phyloP scores from a whole-genome alignment of 2,329 filamentous ascomycete genomes.

The Dactylonectria estremocensis region DNA sequence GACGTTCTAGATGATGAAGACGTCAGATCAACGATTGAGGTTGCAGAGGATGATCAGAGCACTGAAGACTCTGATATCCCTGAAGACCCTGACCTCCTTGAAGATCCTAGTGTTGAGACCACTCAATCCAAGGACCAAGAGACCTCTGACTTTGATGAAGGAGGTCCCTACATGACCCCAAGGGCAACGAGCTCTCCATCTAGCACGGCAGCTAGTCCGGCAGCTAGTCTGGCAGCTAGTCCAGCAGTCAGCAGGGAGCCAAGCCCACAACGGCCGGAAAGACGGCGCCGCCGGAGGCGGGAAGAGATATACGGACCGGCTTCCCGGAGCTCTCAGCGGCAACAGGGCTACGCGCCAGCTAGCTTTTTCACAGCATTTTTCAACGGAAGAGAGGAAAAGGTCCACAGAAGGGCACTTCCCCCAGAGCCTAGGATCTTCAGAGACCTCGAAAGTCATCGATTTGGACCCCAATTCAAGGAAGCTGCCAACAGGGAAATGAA shows the following conservation, averaged over 20 bases:
- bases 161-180: background rate
- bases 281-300: background rate
- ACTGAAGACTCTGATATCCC: no score
- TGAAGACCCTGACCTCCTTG: no score
- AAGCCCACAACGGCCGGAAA: background rate
- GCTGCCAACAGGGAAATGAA: constrained; percentile 12
- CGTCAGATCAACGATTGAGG: no score
- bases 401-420: constrained; percentile 9
- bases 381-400: constrained; percentile 6
- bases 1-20: constrained; percentile 9
- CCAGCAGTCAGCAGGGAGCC: background rate
- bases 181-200: background rate
- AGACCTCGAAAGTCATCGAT: constrained; percentile 19
- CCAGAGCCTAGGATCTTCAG: constrained; percentile 14
- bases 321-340: no score
- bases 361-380: constrained; percentile 7
- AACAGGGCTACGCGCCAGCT: constrained; percentile 1
- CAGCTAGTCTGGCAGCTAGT: background rate
- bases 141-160: background rate
- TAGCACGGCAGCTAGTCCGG: background rate
- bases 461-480: constrained; percentile 19
- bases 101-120: constrained; percentile 1
- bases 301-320: no score
- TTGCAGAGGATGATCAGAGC: no score
- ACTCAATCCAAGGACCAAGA: background rate